Percentiles rank a stretch among this genome's conserved stretches.
Conservation (phyloP, 805 yeast genomes). For the Scheffersomyces amazonensis region DNA sequence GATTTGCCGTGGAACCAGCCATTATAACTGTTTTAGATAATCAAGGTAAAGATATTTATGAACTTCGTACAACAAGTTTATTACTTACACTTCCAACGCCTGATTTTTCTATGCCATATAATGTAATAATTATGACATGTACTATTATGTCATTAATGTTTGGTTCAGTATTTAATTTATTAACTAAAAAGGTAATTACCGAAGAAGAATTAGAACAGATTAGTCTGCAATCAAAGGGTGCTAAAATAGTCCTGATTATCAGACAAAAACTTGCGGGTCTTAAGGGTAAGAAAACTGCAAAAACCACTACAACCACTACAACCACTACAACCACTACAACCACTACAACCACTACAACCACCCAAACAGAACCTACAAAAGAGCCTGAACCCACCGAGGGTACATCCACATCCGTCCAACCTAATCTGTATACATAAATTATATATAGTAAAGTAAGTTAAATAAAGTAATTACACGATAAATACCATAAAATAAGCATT, state of each 20-base stretch:
- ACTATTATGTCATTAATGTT: constrained; percentile 91
- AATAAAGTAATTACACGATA: no score
- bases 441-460: no score
- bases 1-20: constrained; percentile 92
- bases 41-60: constrained; percentile 31
- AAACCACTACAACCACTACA: background rate
- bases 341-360: no score
- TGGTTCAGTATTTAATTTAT: constrained; percentile 78
- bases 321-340: no score
- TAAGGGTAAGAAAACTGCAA: background rate
- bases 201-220: constrained; percentile 53
- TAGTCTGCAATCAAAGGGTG: constrained; percentile 13
- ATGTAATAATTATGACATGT: constrained; percentile 89
- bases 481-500: no score
- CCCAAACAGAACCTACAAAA: no score
- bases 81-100: constrained; percentile 90
- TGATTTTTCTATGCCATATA: constrained; percentile 98
- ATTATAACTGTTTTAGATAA: constrained; percentile 54
- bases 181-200: constrained; percentile 71
- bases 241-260: constrained; percentile 8
- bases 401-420: no score
- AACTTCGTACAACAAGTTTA: constrained; percentile 80
- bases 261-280: constrained; percentile 4
- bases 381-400: no score
- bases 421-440: no score